Base-by-base conservation (phyloP, 495 filamentous ascomycete genomes). In the Emericellopsis terricola region DNA sequence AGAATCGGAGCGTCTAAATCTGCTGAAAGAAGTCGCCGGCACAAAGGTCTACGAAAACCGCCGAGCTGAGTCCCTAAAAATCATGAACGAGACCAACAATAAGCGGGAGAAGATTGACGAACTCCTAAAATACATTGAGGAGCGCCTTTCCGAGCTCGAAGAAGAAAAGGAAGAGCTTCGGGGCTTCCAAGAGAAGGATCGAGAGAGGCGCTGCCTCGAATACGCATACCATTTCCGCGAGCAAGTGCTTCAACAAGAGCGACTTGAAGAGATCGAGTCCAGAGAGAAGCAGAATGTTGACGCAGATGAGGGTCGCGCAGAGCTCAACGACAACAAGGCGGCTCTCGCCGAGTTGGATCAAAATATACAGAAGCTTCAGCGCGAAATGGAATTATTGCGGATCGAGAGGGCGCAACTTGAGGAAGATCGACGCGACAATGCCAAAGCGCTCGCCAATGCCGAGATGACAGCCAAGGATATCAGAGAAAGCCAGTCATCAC, bases 1-100 rank as follows among this genome's bases (percentile, higher is more conserved):
- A 52, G 89, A 99, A 47, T 68, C 71, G 1, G 86, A 93, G 45
- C 68, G 89, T 34, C 51, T 99, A 40, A 82, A 76, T 33, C 59
- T 99, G 18, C 59, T 99, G 35, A 99, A 99, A 54, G 87, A 99
- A 45, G 91, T 99, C 15, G 91, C 89, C 2, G 89, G 89, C 29
- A 96, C 89, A 3, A 83, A 94, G 47, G 83, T 92, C 17, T 99
- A 99, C 53, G 89, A 99, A 54, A 78, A 83, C 24, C 73, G 86
- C 35, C 66, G 91, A 32, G 64, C 78, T 14, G 86, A 96, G 52
- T 89, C 81, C 19, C 56, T 94, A 40, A 93, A 91, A 55, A 94
- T 99, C 47, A 94, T 99, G 86, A 73, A 73, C 31, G 91, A 96
- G 38, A 94, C 89, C 9, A 84, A 87, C 49, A 92, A 79, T 52